Conservation (phyloP, 352 stramenopile species). For the Globisporangium orthogonon region DNA sequence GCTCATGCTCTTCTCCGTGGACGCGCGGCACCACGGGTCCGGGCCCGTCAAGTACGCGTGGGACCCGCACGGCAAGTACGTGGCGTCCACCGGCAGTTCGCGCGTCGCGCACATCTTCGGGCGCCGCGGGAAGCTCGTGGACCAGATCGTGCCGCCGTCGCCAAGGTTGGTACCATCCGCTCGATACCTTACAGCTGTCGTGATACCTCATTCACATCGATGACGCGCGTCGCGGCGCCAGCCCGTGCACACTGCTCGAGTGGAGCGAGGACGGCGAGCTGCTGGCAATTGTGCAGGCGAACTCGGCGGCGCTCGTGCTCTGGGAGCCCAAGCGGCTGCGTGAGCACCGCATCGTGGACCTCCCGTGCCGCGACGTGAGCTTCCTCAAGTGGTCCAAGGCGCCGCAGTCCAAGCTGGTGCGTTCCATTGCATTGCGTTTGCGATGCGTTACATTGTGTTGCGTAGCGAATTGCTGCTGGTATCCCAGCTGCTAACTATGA, state of each 20-base stretch:
- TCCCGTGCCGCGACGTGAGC: slow-evolving; percentile 67
- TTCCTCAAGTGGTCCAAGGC: slow-evolving; percentile 80
- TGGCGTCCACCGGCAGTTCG: slow-evolving; percentile 68
- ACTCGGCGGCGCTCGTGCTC: slow-evolving; percentile 61
- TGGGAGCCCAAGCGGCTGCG: slow-evolving; percentile 61
- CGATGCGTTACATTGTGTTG: too few species aligned
- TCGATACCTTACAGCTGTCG: neutral
- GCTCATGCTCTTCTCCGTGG: slow-evolving; percentile 80
- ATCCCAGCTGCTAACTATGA: too few species aligned
- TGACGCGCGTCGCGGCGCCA: slow-evolving; percentile 5
- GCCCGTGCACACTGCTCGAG: slow-evolving; percentile 64
- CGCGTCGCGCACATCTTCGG: slow-evolving; percentile 75
- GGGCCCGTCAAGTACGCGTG: slow-evolving; percentile 76
- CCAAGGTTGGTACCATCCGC: slow-evolving; percentile 32
- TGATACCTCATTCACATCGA: neutral
- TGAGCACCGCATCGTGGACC: slow-evolving; percentile 57
- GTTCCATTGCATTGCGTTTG: too few species aligned
- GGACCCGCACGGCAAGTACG: slow-evolving; percentile 69
- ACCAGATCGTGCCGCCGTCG: slow-evolving; percentile 74
- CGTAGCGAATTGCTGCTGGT: too few species aligned
- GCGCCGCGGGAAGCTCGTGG: slow-evolving; percentile 60
- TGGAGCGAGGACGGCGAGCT: slow-evolving; percentile 67
- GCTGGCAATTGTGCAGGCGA: slow-evolving; percentile 69
- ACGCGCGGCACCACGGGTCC: slow-evolving; percentile 64
- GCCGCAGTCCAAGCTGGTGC: slow-evolving; percentile 43